Evolutionary conservation across 73 alveolate genomes (phyloP), one percentile per base, ranked within the genome.

Genomic region (Durusdinium trenchii): DNA sequence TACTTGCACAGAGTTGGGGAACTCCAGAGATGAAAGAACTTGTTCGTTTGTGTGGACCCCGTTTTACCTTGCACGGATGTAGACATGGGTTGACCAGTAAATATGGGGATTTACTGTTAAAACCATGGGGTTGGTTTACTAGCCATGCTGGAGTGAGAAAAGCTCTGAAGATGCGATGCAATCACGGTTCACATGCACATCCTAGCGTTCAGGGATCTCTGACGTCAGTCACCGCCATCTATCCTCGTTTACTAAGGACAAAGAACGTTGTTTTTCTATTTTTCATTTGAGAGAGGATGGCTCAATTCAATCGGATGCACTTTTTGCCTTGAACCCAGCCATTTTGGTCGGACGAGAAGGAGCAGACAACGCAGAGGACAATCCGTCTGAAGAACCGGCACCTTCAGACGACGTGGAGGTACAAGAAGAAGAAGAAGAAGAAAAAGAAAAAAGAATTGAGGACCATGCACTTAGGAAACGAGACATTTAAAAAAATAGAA

Each of bases 121-220:
- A n/a, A 38, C 54, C 94, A 1, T 84, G 94, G 94, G 94, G 94
- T 3, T 84, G 94, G 94, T 50, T 84, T 84, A 20, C 62, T 32
- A 84, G 50, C 32, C 36, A 1, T 7, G 42, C 40, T 18, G 67
- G 30, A 1, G 20, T 82, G 69, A 3, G 32, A 28, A 35, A 35
- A 45, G 94, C 78, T n/a, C 9, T 52, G 18, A 51, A 35, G 38
- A n/a, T 84, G 3, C 38, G 54, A 2, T 84, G 94, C 57, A 6
- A 35, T 35, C 94, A 84, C 40, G 62, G 38, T 6, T n/a, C 78
- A 12, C 32, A 60, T 4, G 78, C 64, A 1, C 94, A 52, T 26
- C 78, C 64, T 36, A 32, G 20, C 14, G 42, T 84, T 5, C 78
- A 52, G 52, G 94, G 94, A 32, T 40, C 54, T 1, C 50, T 23